Conservation (phyloP, 352 stramenopile species). For the Phytophthora nicotianae region DNA sequence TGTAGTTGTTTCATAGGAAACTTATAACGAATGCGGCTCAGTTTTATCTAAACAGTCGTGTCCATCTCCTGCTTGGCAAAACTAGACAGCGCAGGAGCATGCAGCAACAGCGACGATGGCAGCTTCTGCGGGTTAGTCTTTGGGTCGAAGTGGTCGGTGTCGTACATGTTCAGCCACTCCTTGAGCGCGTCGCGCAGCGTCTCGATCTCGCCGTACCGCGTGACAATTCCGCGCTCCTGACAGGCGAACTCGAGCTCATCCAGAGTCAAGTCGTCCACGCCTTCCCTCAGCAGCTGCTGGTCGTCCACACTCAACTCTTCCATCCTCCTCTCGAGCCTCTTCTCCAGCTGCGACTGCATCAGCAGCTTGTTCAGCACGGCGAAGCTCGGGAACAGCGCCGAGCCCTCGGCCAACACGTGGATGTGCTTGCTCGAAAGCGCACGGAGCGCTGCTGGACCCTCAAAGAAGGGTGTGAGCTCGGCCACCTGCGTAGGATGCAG, state of each 20-base stretch:
- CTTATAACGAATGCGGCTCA: neutral
- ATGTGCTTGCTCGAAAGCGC: constrained; percentile 58
- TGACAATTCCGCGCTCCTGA: constrained; percentile 73
- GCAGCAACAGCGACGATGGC: constrained; percentile 69
- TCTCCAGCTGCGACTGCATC: constrained; percentile 41
- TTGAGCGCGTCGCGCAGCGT: constrained; percentile 50
- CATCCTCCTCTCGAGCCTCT: constrained; percentile 59
- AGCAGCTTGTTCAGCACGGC: constrained; percentile 56
- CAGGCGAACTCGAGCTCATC: constrained; percentile 88
- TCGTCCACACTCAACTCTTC: constrained; percentile 78
- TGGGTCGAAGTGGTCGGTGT: constrained; percentile 46
- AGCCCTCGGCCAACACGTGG: constrained; percentile 53
- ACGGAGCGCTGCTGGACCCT: constrained; percentile 51
- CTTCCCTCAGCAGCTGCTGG: constrained; percentile 68
- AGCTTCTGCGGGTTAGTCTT: constrained; percentile 35
- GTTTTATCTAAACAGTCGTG: constrained; percentile 23
- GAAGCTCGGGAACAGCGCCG: constrained; percentile 66
- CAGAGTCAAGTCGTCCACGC: constrained; percentile 73
- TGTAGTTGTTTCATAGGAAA: no score
- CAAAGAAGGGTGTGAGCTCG: constrained; percentile 74
- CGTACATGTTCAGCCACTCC: constrained; percentile 85
- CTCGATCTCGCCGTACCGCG: constrained; percentile 71
- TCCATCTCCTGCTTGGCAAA: constrained; percentile 34
- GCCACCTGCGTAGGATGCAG: constrained; percentile 59
- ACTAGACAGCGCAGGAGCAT: constrained; percentile 67